These are phyloP conservation scores for Tanacetum coccineum DNA, from an alignment of 129 eudicot species.

Conservation along the genomic window DNA sequence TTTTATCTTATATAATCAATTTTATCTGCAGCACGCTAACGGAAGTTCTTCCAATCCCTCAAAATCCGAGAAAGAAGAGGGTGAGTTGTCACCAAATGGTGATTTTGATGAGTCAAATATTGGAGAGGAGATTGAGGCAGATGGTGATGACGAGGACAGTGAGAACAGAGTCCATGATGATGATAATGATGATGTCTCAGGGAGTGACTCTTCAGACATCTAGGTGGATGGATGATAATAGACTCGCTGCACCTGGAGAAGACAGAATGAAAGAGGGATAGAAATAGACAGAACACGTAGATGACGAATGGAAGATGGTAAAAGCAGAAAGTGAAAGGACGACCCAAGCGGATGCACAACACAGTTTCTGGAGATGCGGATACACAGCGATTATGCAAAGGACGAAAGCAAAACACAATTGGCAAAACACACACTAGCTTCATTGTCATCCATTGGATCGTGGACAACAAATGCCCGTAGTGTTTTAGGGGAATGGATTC, in stretches of 20 bases:
- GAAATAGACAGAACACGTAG: too few relatives aligned
- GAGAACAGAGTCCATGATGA: constrained; percentile 41
- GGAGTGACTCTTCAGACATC: constrained; percentile 87
- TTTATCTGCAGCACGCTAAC: constrained; percentile 42
- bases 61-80: constrained; percentile 94
- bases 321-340: too few relatives aligned
- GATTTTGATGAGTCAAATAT: constrained; percentile 65
- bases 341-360: too few relatives aligned
- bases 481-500: too few relatives aligned
- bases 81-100: constrained; percentile 83
- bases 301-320: too few relatives aligned
- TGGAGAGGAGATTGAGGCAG: constrained; percentile 59
- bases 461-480: too few relatives aligned
- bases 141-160: constrained; percentile 69
- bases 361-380: too few relatives aligned
- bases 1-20: constrained; percentile 4
- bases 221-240: constrained; percentile 85
- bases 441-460: too few relatives aligned
- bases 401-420: too few relatives aligned
- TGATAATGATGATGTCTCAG: constrained; percentile 77
- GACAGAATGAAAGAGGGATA: constrained; percentile 86
- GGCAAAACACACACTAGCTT: too few relatives aligned
- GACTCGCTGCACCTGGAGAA: too few relatives aligned
- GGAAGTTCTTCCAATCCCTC: constrained; percentile 47
- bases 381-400: too few relatives aligned